Conservation (phyloP, 2,329 filamentous ascomycete species). For the Pseudogymnoascus verrucosus region DNA sequence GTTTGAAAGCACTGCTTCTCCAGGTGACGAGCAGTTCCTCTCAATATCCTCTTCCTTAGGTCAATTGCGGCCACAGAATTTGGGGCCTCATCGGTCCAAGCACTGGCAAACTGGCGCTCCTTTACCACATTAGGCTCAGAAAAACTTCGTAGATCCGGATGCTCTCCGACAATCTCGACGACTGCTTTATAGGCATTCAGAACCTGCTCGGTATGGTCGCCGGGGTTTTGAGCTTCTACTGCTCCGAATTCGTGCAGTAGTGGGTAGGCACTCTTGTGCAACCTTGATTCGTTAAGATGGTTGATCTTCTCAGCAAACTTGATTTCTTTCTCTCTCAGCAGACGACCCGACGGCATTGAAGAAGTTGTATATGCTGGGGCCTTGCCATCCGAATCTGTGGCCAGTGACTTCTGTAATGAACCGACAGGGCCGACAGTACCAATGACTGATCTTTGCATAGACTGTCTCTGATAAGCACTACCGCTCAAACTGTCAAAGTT, state of each 20-base stretch:
- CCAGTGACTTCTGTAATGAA: slow-evolving; percentile 51
- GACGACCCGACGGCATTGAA: slow-evolving; percentile 55
- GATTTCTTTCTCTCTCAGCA: slow-evolving; percentile 74
- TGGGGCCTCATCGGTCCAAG: slow-evolving; percentile 68
- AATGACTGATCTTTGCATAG: slow-evolving; percentile 76
- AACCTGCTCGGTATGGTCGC: slow-evolving; percentile 65
- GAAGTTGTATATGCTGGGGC: slow-evolving; percentile 36
- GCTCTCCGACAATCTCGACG: slow-evolving; percentile 69
- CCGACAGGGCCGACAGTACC: slow-evolving; percentile 66
- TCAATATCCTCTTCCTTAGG: slow-evolving; percentile 71
- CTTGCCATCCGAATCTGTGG: slow-evolving; percentile 59
- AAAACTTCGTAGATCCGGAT: slow-evolving; percentile 48
- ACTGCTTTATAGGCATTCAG: slow-evolving; percentile 77
- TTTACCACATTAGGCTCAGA: slow-evolving; percentile 57
- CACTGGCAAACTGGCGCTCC: slow-evolving; percentile 67
- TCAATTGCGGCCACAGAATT: slow-evolving; percentile 56
- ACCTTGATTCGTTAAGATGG: slow-evolving; percentile 64
- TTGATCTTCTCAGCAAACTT: slow-evolving; percentile 74
- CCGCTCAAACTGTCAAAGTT: slow-evolving; percentile 46
- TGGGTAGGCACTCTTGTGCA: slow-evolving; percentile 60
- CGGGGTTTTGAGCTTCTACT: slow-evolving; percentile 62
- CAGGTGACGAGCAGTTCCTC: slow-evolving; percentile 70
- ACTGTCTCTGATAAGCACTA: slow-evolving; percentile 61
- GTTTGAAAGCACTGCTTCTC: slow-evolving; percentile 75
- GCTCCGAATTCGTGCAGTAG: slow-evolving; percentile 68